Base-by-base conservation (phyloP, 2,329 filamentous ascomycete genomes). In the Stachybotrys chartarum region DNA sequence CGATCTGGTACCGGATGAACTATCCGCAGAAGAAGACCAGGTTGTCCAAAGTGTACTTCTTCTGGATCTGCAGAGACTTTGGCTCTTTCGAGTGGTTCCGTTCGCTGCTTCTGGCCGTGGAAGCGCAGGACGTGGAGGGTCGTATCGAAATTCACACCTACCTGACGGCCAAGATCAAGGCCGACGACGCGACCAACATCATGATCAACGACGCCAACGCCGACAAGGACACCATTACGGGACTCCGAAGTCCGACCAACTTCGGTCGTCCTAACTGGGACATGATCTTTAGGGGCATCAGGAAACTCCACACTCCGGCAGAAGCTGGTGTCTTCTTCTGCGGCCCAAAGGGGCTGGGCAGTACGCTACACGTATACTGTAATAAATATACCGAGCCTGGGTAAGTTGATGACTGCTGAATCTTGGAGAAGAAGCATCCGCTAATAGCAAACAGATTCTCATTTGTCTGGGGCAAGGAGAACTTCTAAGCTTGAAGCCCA, bases 1-100 rank as follows among this genome's bases (percentile, higher is more conserved):
- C 87, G 54, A 93, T 95, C 73, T 95, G 90, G 90, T 95, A 94
- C 77, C 84, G 90, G 52, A 91, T 93, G 86, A 93, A 91, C 78
- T 92, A 90, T 72, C 87, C 88, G 3, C 86, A 90, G 69, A 83
- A 86, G 71, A 88, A 87, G 74, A 92, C 88, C 3, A 80, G 88
- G 5, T 79, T 95, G 48, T 81, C 86, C 66, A 95, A 94, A 72
- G 89, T 95, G 30, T 95, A 94, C 77, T 94, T 94, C 77, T 91
- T 94, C 81, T 94, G 90, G 90, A 86, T 94, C 59, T 93, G 90
- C 78, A 82, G 90, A 71, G 90, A 94, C 71, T 93, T 93, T 66
- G 89, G 87, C 39, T 91, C 87, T 0, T 92, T 94, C 64, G 90
- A 94, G 76, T 95, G 90, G 90, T 94, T 94, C 79, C 82, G 89